Evolutionary conservation across 306 rosid species (phyloP).

Genomic region (Lablab purpureus): DNA sequence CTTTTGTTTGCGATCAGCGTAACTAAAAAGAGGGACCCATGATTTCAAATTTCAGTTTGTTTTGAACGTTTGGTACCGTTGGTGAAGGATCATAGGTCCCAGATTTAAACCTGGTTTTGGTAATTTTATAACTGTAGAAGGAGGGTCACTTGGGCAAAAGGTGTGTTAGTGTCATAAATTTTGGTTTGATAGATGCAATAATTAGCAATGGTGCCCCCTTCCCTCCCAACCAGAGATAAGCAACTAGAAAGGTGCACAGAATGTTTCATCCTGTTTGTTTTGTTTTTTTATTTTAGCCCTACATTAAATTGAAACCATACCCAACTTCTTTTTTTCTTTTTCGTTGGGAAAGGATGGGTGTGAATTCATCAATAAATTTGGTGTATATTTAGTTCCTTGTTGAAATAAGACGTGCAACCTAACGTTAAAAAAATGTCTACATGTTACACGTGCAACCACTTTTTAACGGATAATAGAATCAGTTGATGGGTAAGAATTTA

Average conservation of each 20-base stretch:
- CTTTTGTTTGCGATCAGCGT: neutral
- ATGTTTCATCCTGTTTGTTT: slow-evolving; percentile 32
- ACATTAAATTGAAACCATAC: slow-evolving; percentile 10
- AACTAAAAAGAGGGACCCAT: slow-evolving; percentile 51
- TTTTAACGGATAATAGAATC: neutral
- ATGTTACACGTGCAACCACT: slow-evolving; percentile 1
- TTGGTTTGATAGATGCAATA: slow-evolving; percentile 32
- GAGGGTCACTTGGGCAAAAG: slow-evolving; percentile 9
- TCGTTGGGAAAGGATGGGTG: neutral
- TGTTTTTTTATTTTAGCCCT: neutral
- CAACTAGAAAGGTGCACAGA: slow-evolving; percentile 14
- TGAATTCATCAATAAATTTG: neutral
- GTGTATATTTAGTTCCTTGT: neutral
- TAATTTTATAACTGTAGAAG: slow-evolving; percentile 18
- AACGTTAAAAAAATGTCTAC: neutral
- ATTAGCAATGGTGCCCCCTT: slow-evolving; percentile 38
- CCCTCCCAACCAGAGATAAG: slow-evolving; percentile 14
- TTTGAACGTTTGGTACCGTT: slow-evolving; percentile 56
- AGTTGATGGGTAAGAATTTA: slow-evolving; percentile 17
- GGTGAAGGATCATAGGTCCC: slow-evolving; percentile 48
- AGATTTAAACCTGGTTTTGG: slow-evolving; percentile 46
- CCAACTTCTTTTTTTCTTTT: neutral
- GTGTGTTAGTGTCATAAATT: slow-evolving; percentile 44
- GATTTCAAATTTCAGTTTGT: slow-evolving; percentile 49
- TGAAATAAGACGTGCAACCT: neutral